Percentiles rank a stretch among this genome's conserved stretches.
phyloP scores from a whole-genome alignment of 176 grass and related monocot genomes.

The Raddia guianensis region DNA sequence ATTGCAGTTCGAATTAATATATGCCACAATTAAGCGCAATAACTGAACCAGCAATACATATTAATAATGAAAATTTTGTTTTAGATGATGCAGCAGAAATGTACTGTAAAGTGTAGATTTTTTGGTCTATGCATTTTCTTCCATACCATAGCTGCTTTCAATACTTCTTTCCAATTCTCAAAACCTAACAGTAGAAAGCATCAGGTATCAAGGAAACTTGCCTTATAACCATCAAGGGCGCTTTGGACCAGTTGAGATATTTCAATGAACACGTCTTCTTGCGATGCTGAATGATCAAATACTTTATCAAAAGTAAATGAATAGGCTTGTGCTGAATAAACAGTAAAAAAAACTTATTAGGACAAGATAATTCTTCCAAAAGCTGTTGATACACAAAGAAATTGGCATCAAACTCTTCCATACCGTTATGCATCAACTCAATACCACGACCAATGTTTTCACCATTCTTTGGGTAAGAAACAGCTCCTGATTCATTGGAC shows the following conservation, averaged over 20 bases:
- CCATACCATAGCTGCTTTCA: neutral
- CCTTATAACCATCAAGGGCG: constrained; percentile 97
- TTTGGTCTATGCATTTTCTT: neutral
- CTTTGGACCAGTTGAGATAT: constrained; percentile 95
- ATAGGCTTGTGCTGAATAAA: constrained; percentile 69
- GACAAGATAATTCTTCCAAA: neutral
- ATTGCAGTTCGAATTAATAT: neutral
- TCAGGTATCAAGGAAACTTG: constrained; percentile 15
- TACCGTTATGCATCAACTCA: constrained; percentile 76
- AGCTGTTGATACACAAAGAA: neutral
- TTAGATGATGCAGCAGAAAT: neutral
- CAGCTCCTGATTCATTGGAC: constrained; percentile 54
- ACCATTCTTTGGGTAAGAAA: constrained; percentile 72
- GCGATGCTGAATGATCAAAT: constrained; percentile 73
- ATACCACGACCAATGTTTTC: constrained; percentile 73
- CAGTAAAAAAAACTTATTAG: neutral
- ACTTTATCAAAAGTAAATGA: constrained; percentile 95
- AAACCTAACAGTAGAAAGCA: neutral
- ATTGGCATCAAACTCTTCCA: neutral
- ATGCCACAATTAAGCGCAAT: neutral
- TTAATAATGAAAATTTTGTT: neutral
- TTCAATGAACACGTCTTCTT: constrained; percentile 88
- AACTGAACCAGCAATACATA: neutral
- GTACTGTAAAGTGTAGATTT: neutral
- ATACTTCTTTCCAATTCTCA: neutral